Conservation (phyloP, 1,139 yeast species). For the Geotrichum europaeum region DNA sequence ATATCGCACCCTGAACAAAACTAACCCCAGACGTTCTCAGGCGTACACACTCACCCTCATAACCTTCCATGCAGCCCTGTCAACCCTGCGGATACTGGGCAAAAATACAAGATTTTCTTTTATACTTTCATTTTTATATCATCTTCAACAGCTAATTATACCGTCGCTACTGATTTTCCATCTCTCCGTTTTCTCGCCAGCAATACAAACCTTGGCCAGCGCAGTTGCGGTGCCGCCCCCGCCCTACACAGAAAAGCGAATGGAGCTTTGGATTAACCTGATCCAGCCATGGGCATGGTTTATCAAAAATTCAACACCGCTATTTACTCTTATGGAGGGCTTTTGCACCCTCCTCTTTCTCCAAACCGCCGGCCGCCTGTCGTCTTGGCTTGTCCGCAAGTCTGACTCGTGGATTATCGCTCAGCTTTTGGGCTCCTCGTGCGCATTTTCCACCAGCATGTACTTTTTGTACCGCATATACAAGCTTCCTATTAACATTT, state of each 20-base stretch:
- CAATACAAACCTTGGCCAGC: conserved; percentile 22
- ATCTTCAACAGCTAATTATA: conserved; percentile 72
- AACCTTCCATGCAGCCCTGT: conserved; percentile 59
- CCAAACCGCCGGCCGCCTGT: conserved; percentile 83
- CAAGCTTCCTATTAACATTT: conserved; percentile 60
- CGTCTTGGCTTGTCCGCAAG: conserved; percentile 62
- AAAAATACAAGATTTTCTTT: conserved; percentile 43
- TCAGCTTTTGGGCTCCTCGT: conserved; percentile 67
- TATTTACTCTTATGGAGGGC: conserved; percentile 86
- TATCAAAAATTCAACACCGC: conserved; percentile 74
- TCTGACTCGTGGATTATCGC: conserved; percentile 80
- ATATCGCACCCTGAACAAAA: neutral
- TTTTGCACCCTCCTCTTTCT: conserved; percentile 83
- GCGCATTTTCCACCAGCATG: conserved; percentile 65
- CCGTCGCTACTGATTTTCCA: conserved; percentile 77
- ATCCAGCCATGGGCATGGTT: conserved; percentile 63
- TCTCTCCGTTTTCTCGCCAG: conserved; percentile 48
- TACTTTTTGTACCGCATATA: conserved; percentile 81
- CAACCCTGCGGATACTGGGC: conserved; percentile 60
- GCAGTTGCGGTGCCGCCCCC: conserved; percentile 3
- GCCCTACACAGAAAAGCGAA: neutral
- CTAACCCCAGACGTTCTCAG: conserved; percentile 3
- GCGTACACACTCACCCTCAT: conserved; percentile 76
- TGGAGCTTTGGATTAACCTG: conserved; percentile 34
- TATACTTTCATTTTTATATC: conserved; percentile 58